Base-by-base conservation (phyloP, 2,329 filamentous ascomycete genomes). In the Ascocoryne sarcoides region DNA sequence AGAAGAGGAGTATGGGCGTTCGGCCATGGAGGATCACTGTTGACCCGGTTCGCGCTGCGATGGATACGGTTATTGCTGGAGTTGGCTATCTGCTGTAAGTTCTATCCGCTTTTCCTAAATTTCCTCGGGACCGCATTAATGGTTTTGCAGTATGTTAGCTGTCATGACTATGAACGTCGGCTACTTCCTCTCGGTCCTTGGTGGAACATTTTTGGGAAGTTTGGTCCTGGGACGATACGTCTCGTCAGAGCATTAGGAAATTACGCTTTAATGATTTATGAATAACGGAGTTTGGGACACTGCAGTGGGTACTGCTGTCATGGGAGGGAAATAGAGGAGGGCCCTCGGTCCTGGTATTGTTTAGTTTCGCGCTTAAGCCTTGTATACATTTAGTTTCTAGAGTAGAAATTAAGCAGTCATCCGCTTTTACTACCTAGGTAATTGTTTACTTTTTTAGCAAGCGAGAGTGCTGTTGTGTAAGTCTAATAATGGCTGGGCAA, bases 111-210 rank as follows among this genome's bases (percentile, higher is more conserved):
- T 23, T 45, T 7, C 7, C 12, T 7, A 26, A 7, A 12, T 26
- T 12, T 26, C 12, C 7, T 19, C 10, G 3, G 8, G 18, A 10
- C 16, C 23, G 3, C 42, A 17, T 48, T 53, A 39, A 49, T 44
- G 38, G 38, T 9, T 15, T 9, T 37, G 14, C 52, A 95, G 88
- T 44, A 95, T 95, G 88, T 66, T 95, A 65, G 85, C 84, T 10
- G 83, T 93, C 58, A 95, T 92, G 86, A 89, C 84, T 1, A 77
- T 86, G 67, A 92, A 92, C 53, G 74, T 90, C 12, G 86, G 85
- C 10, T 92, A 92, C 60, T 90, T 90, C 60, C 63, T 87, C 40
- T 88, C 84, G 0, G 73, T 89, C n/a, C 70, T 93, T 9, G 81
- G 69, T 4, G 82, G 82, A 10, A 75, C 83, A 2, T 95, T 96